Evolutionary conservation across 208 protist genomes (phyloP).

Genomic region (Trypanosoma boissoni): DNA sequence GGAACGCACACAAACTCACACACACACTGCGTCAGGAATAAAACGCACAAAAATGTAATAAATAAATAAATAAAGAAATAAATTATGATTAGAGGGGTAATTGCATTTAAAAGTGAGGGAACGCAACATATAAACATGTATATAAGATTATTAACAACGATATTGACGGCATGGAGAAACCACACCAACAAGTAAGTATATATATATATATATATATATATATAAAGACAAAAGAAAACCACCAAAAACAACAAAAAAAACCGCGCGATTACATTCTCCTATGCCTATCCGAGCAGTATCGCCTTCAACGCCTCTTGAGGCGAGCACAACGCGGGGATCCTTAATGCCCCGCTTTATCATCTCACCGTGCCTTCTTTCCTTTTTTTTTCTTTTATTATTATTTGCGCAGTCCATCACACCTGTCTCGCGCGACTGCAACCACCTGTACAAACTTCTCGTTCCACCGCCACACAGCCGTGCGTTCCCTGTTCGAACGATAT

Average conservation of each 20-base stretch:
- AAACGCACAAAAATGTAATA: background rate
- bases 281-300: too few species aligned
- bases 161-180: slow-evolving; percentile 19
- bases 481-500: too few species aligned
- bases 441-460: background rate
- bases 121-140: too few species aligned
- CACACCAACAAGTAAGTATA: slow-evolving; percentile 29
- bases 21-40: background rate
- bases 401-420: background rate
- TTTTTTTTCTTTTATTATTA: background rate
- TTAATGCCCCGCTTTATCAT: too few species aligned
- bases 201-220: slow-evolving; percentile 16
- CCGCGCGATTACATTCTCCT: too few species aligned
- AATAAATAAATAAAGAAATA: background rate
- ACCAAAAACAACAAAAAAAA: too few species aligned
- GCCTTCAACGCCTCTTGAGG: too few species aligned
- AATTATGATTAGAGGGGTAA: background rate
- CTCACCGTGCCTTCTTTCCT: background rate
- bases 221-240: background rate
- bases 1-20: background rate
- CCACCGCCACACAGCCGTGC: too few species aligned
- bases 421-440: too few species aligned
- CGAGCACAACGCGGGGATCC: too few species aligned
- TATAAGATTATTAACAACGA: too few species aligned
- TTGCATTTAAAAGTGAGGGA: too few species aligned